Evolutionary conservation across 345 rosid genomes (phyloP), one percentile per base, ranked within the genome.

Genomic region (Lumnitzera littorea): DNA sequence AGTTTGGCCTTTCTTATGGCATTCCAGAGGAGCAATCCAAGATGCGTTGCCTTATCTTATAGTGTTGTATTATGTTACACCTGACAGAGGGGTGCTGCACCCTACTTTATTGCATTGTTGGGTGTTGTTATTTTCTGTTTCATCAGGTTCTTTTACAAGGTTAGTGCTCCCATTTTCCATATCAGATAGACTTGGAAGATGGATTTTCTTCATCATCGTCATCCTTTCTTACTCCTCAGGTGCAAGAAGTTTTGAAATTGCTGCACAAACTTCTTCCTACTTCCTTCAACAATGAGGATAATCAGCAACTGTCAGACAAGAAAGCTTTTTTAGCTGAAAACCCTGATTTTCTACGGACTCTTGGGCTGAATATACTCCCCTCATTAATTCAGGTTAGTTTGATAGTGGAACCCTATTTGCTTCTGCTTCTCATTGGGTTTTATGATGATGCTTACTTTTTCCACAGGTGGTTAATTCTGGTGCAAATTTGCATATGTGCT

Each of bases 191-290:
- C 11, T 1, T 36, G 43, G 43, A 36, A 36, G 43, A 9, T 36
- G 7, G 43, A 36, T 36, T 4, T 62, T 23, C 24, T 47, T 46
- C 51, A 60, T 11, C 25, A 2, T 56, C 15, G 16, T 53, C 47
- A 15, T 59, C n/a, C 27, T 56, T 66, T 70, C 20, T 51, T 51
- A 50, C 51, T 48, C 53, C 53, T 53, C 80, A 92, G 98, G 87
- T 89, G 63, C 85, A 80, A 70, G 98, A 87, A 81, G 87, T 92
- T 67, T 74, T 92, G 80, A 92, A 89, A 82, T 72, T 92, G 87
- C 78, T 92, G 25, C 80, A 84, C 72, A 91, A 77, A 79, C 91
- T 92, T 70, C 88, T 92, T 48, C 98, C 96, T 31, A 54, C 74
- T 20, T 66, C 81, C 56, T 62, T 70, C 24, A 70, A 64, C 56